Base-by-base conservation (phyloP, 441 rosid genomes). In the Jatropha multifida region DNA sequence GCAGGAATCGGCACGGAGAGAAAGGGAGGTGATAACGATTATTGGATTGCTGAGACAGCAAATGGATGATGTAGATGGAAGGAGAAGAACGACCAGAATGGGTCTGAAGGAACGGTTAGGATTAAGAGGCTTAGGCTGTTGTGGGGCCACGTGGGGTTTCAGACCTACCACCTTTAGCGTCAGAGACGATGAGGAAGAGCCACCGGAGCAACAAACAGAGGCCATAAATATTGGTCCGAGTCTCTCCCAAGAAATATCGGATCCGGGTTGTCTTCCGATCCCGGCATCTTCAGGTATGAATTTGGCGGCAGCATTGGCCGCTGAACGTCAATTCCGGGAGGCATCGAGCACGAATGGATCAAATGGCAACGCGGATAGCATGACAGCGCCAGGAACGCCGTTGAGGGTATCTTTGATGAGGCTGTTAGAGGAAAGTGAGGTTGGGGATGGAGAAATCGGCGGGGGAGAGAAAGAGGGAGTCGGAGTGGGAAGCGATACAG, bases 221-320 rank as follows among this genome's bases (percentile, higher is more conserved):
- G 20, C 15, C 23, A 18, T 56, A 40, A 26, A 15, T 38, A 10
- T 60, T 56, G 83, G 46, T 70, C 87, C 68, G 61, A 75, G 56
- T 20, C 77, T 20, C 54, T 65, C 54, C 20, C 66, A 70, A 68
- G 49, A 51, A 54, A 70, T 41, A 10, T 46, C 81, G 27, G 84
- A 69, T 65, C 78, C 69, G 69, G 67, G 18, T 10, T 81, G 85
- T 69, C 46, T 44, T 14, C 42, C 41, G 17, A 56, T 7, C 17
- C 81, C 84, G 66, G 65, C 78, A 26, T 66, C 76, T 40, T 46
- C 85, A 66, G 87, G 90, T 1, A 90, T 89, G 91, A 94, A 92
- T 79, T 91, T 94, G 2, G 98, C 98, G 1, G 87, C 92, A 58
- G 98, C 96, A 13, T 79, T 94, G 51, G 98, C 94, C 32, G 94